Base-by-base conservation (phyloP, 1,284 basidiomycete genomes). In the Ganoderma sp. region DNA sequence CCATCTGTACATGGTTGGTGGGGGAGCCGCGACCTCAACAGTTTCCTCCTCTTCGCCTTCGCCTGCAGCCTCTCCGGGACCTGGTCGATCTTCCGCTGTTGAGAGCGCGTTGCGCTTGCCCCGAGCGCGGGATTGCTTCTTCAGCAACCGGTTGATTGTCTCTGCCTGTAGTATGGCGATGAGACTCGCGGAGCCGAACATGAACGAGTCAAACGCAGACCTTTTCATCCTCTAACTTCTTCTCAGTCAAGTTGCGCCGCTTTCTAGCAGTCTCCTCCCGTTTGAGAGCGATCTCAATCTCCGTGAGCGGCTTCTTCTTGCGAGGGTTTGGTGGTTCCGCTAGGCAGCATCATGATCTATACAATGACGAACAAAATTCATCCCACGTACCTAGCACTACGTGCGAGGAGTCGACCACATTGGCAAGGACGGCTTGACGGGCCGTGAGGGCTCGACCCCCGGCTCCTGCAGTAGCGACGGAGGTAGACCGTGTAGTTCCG, bases 151-250 rank as follows among this genome's bases (percentile, higher is more conserved):
- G 75, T 97, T 97, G 79, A 97, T 97, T 0, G 95, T 95, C 78
- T 95, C 93, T 52, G 85, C 88, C 90, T 93, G 73, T 15, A 28
- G 17, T 14, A 9, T 3, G 19, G 7, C n/a, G 34, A 15, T 64
- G 2, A 64, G 62, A 14, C 34, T 50, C 15, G 22, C 12, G 9
- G 14, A 42, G 43, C 14, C 2, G 17, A 12, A 37, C 5, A 17
- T 2, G 43, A 28, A 48, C 4, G 14, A 14, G 37, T 14, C 8
- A 62, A 25, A n/a, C 7, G 8, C 52, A 68, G 52, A 90, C 94
- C 87, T 97, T 97, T 78, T 97, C 95, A 75, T 97, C 95, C 77
- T 97, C 94, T 25, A 96, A 83, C 78, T 93, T 94, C 84, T 96
- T 96, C 79, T 96, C 95, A 22, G 88, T 90, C 69, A 96, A 83